Evolutionary conservation across 2,329 filamentous ascomycete genomes (phyloP).

Genomic region (Plectosphaerella cucumerina): DNA sequence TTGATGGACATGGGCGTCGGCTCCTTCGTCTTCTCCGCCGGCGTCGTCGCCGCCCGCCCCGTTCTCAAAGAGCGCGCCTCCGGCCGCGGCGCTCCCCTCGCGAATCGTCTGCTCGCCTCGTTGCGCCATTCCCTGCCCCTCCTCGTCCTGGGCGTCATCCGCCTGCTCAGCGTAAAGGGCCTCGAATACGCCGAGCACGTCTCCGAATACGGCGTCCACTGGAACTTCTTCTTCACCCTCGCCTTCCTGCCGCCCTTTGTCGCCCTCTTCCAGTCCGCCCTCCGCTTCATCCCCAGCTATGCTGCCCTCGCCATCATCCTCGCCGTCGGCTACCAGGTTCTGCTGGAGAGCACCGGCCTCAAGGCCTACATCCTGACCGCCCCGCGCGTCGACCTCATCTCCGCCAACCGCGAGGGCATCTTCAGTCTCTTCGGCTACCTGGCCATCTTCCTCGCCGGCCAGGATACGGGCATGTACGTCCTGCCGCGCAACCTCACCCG

Average conservation of each 20-base stretch:
- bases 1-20: conserved; percentile 97
- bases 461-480: conserved; percentile 75
- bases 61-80: conserved; percentile 66
- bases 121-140: conserved; percentile 80
- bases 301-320: conserved; percentile 69
- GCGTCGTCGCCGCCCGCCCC: conserved; percentile 81
- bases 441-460: conserved; percentile 88
- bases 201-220: conserved; percentile 95
- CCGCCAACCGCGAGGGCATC: conserved; percentile 91
- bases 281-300: conserved; percentile 70
- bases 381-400: conserved; percentile 72
- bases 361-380: conserved; percentile 81
- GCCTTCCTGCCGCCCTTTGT: conserved; percentile 85
- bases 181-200: conserved; percentile 96
- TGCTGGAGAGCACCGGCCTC: conserved; percentile 71
- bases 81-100: conserved; percentile 44
- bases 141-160: conserved; percentile 71
- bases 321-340: conserved; percentile 66
- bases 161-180: conserved; percentile 86
- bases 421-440: conserved; percentile 93
- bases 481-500: conserved; percentile 57
- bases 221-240: conserved; percentile 99
- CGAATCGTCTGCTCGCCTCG: conserved; percentile 58
- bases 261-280: conserved; percentile 71
- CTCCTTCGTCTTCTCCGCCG: conserved; percentile 93